Evolutionary conservation across 768 basidiomycete genomes (phyloP), one percentile per base, ranked within the genome.

Genomic region (Thelephora ganbajun): DNA sequence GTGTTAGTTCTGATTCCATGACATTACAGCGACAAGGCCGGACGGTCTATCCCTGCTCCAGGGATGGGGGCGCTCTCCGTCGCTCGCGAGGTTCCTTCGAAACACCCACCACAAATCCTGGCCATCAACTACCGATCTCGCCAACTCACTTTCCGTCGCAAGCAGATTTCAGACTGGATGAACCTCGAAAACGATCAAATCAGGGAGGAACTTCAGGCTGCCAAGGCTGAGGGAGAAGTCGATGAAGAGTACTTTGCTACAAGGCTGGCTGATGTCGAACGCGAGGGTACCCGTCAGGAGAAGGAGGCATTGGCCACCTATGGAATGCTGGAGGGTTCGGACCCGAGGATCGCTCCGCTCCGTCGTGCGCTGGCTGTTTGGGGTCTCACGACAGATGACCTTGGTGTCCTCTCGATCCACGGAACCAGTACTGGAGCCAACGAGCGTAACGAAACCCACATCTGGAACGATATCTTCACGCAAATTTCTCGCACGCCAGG

Each of bases 361-460:
- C 88, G 94, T 52, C 86, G 96, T 48, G 94, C 94, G 2, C 73
- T 99, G 46, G 96, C 96, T 43, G 85, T 98, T 34, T 99, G 92
- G 92, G 93, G 92, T 51, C 71, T 99, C 54, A 87, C 76, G 11
- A 85, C 87, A 11, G 93, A 98, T 60, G 90, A 96, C 52, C 77
- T 98, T 52, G 93, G 85, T 51, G 83, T 90, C 26, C 69, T 91
- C 48, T 90, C 88, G 11, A 89, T 91, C 49, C 88, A 91, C 51
- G 88, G 88, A 20, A 91, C 88, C 9, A 89, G 88, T 59, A 91
- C 88, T 1, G 76, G 71, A 51, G 88, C 88, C 12, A 91, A 91
- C 56, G 96, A 99, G 72, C 86, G 90, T 70, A 99, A 99, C 62
- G 96, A 99, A 72, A 90, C 90, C 1, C 79, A 80, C 54, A 92